Conservation (phyloP, 768 basidiomycete species). For the Galerina marginata region DNA sequence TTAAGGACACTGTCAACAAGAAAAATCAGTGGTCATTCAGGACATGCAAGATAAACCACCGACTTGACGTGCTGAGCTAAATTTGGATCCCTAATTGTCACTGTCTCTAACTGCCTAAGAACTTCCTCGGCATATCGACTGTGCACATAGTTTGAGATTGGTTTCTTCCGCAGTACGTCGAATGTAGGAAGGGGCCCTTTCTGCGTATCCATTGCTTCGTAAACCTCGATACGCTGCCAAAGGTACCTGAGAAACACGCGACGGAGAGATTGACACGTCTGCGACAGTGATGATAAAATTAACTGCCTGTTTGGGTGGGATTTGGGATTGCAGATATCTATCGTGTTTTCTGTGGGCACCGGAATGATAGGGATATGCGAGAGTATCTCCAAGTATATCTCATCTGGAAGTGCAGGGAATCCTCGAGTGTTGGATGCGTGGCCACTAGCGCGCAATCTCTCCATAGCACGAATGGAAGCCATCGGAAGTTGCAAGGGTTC, state of each 20-base stretch:
- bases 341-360: conserved; percentile 10
- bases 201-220: background rate
- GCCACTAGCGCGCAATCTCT: background rate
- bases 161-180: background rate
- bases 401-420: conserved; percentile 26
- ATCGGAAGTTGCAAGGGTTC: no score
- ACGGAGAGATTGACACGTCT: conserved; percentile 17
- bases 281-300: conserved; percentile 5
- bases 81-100: conserved; percentile 25
- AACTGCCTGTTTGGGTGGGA: background rate
- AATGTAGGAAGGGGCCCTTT: background rate
- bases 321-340: background rate
- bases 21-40: background rate
- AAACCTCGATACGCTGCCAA: conserved; percentile 19
- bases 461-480: no score
- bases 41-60: background rate
- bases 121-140: conserved; percentile 8
- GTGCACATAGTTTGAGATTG: conserved; percentile 11
- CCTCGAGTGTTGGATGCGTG: conserved; percentile 21
- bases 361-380: conserved; percentile 22
- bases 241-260: conserved; percentile 9
- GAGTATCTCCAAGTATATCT: conserved; percentile 30
- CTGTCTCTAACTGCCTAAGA: conserved; percentile 25
- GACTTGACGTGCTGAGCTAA: conserved; percentile 22
- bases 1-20: background rate